Base-by-base conservation (phyloP, 1,284 basidiomycete species). In the Marasmius oreades region DNA sequence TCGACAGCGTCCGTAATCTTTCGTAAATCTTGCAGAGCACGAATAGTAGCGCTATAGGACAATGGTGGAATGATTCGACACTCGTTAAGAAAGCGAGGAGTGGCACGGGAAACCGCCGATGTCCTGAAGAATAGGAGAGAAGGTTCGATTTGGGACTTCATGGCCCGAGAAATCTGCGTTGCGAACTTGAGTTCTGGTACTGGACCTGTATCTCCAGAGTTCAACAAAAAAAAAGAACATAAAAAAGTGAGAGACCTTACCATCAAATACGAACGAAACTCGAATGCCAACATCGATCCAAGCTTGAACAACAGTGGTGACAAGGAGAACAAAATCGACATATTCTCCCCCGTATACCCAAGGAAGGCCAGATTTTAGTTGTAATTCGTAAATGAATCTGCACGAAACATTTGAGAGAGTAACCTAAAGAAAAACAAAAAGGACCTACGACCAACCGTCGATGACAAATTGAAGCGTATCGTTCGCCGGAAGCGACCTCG, bases 291-390 rank as follows among this genome's bases (percentile, higher is more conserved):
- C 77, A 22, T 72, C 70, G 31, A 88, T 74, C 92, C 92, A 95
- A 1, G 85, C 83, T 55, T 77, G 69, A 8, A 91, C 79, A 16
- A 90, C 77, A 45, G 67, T 70, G 44, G 72, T 71, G 3, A 90
- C 75, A 8, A 85, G 67, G 11, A 69, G 64, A 18, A 76, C 75
- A 63, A 92, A 88, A 34, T 78, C 75, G 2, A 73, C 67, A 65
- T 92, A 92, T 69, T 95, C 92, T 39, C 93, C 93, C 3, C 93
- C 93, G 59, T 90, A 92, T 0, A 90, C 86, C 91, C 91, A 94
- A 3, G 90, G 85, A 39, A 93, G 72, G 54, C 76, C 77, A 2
- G 84, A 82, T 58, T 80, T 78, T 42, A 79, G 73, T 61, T 90
- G 80, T 12, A 94, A 64, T 59, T 84, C 79, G 69, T 86, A 94